phyloP scores from a whole-genome alignment of 2,329 filamentous ascomycete genomes.

The Pseudogymnoascus sp. region DNA sequence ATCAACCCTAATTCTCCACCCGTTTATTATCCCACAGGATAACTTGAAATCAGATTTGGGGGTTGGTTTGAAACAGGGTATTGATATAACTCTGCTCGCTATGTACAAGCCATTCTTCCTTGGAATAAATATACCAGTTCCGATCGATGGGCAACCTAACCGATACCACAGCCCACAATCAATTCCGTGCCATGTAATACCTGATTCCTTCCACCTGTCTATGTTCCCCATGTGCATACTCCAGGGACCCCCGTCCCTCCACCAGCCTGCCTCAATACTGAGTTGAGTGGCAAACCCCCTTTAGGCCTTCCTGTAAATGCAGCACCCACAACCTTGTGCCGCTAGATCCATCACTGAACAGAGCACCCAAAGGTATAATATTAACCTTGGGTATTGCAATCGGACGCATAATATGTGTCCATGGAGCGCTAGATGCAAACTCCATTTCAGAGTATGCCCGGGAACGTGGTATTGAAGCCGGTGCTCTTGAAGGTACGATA shows the following conservation, averaged over 20 bases:
- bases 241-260: background rate
- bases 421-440: background rate
- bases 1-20: conserved; percentile 2
- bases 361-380: background rate
- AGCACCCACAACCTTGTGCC: background rate
- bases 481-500: background rate
- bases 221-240: background rate
- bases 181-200: background rate
- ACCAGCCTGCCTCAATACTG: background rate
- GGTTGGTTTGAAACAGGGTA: background rate
- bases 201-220: background rate
- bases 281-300: background rate
- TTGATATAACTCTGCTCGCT: conserved; percentile 2
- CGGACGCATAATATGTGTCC: background rate
- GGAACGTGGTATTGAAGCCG: background rate
- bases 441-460: background rate
- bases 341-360: background rate
- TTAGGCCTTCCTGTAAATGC: background rate
- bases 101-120: background rate
- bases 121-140: background rate
- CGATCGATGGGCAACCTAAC: background rate
- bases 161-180: background rate
- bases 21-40: conserved; percentile 6
- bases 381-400: background rate
- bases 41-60: background rate